Percentiles rank a stretch among this genome's conserved stretches.
Evolutionary conservation across 2,329 filamentous ascomycete genomes (phyloP).

Genomic region (Penicillium sp.): DNA sequence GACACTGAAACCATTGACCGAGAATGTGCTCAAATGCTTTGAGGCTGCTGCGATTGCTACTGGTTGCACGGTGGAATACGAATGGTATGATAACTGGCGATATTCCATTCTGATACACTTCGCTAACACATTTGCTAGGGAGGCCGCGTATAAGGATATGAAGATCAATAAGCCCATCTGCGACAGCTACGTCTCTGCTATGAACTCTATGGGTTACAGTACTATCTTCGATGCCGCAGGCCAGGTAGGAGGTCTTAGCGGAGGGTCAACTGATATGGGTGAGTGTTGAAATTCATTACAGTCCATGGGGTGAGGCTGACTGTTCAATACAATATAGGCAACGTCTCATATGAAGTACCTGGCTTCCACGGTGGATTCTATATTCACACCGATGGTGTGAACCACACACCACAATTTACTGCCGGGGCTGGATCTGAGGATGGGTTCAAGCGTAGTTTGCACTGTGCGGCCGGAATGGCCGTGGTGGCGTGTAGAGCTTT

Average conservation of each 20-base stretch:
- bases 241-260: conserved; percentile 17
- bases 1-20: conserved; percentile 34
- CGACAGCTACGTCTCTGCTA: conserved; percentile 29
- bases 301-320: background rate
- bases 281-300: background rate
- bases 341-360: conserved; percentile 19
- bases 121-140: conserved; percentile 15
- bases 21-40: conserved; percentile 31
- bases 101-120: background rate
- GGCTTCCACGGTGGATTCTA: conserved; percentile 22
- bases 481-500: conserved; percentile 16
- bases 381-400: conserved; percentile 15
- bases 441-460: conserved; percentile 11
- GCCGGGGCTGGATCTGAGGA: conserved; percentile 16
- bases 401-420: conserved; percentile 18
- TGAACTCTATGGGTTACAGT: conserved; percentile 30
- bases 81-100: conserved; percentile 17
- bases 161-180: conserved; percentile 32
- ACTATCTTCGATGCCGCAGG: conserved; percentile 21
- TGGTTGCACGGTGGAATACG: conserved; percentile 31
- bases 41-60: conserved; percentile 34
- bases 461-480: conserved; percentile 19
- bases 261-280: conserved; percentile 32
- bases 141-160: conserved; percentile 29
- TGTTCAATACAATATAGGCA: background rate